phyloP scores from a whole-genome alignment of 192 early-diverging fungal genomes.

The Backusella sp. region DNA sequence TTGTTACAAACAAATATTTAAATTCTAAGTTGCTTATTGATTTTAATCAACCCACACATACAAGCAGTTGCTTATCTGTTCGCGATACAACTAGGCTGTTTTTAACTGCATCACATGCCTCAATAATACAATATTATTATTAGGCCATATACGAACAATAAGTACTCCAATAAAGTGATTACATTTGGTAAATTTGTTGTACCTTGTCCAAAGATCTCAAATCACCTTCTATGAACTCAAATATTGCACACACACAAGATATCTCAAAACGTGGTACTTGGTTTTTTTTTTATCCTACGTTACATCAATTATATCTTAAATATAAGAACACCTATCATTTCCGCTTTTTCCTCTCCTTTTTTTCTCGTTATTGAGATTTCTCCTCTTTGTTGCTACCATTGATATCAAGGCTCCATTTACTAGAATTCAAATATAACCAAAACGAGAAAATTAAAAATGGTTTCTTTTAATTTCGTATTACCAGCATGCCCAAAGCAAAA shows the following conservation, averaged over 20 bases:
- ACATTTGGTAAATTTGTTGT: background rate
- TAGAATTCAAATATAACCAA: background rate
- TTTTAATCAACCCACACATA: background rate
- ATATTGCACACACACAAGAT: background rate
- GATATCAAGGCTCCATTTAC: background rate
- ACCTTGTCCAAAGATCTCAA: background rate
- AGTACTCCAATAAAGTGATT: background rate
- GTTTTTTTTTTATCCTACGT: background rate
- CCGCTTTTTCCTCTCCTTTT: background rate
- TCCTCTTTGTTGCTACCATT: background rate
- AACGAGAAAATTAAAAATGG: background rate
- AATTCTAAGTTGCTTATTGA: background rate
- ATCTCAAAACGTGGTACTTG: background rate
- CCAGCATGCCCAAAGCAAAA: background rate
- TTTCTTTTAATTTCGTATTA: background rate
- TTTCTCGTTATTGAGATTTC: background rate
- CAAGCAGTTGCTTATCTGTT: background rate
- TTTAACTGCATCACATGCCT: background rate
- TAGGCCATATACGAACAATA: background rate
- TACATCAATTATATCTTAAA: background rate
- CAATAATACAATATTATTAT: background rate
- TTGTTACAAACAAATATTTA: background rate
- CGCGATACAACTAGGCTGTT: background rate
- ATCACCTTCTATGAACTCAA: background rate
- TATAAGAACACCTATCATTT: background rate